Base-by-base conservation (phyloP, 2,329 filamentous ascomycete species). In the Fusarium veterinarium region DNA sequence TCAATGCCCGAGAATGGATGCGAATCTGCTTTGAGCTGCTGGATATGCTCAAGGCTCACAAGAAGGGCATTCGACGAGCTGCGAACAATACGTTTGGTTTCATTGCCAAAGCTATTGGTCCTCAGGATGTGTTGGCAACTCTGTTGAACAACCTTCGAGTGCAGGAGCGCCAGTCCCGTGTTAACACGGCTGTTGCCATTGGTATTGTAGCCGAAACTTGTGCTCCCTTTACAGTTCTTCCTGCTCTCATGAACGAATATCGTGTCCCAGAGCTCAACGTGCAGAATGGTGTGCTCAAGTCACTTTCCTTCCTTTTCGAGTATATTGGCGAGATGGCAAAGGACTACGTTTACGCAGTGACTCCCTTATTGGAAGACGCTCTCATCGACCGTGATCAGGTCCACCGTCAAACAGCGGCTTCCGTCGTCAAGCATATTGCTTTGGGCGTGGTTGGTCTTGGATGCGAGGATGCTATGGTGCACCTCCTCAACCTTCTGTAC, bases 241-340 rank as follows among this genome's bases (percentile, higher is more conserved):
- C 96, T 0, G 96, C 96, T 6, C 86, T 99, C 69, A 99, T 99
- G 97, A 99, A 99, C 84, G 96, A 99, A 82, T 99, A 99, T 83
- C 93, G 96, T 60, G 96, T 99, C 13, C 96, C 96, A 0, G 96
- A 99, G 83, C 91, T 99, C 75, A 99, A 99, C 80, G 96, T 99
- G 31, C 96, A 99, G 81, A 99, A 99, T 77, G 96, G 96, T 84
- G 96, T 99, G 38, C 91, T 99, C 80, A 99, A 99, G 83, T 95
- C 95, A 9, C 88, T 99, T 59, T 97, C 94, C 11, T 99, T 99
- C 88, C 88, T 99, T 69, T 99, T 98, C 80, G 96, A 99, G 80
- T 99, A 99, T 84, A 99, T 99, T 81, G 96, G 96, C 72, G 96
- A 99, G 83, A 98, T 99, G 96, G 94, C 95, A 72, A 99, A 98